Conservation (phyloP, 495 filamentous ascomycete species). For the Tuber microsphaerosporum region DNA sequence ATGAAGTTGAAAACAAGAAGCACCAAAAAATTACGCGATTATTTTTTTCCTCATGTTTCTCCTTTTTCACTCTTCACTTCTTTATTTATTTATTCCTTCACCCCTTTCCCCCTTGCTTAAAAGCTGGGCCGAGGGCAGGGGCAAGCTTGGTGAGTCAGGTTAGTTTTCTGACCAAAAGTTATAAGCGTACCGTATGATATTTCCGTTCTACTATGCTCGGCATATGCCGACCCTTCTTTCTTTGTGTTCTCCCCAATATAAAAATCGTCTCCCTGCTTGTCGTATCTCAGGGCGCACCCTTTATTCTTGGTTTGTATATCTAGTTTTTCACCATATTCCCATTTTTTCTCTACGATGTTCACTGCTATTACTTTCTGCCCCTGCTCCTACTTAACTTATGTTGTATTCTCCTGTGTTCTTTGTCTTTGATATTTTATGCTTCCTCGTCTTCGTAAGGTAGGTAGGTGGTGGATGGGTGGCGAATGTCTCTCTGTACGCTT, state of each 20-base stretch:
- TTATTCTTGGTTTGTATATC: neutral
- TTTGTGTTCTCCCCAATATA: neutral
- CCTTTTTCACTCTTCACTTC: neutral
- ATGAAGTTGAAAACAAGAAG: neutral
- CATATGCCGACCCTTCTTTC: neutral
- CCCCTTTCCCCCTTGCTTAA: neutral
- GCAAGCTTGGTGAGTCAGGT: neutral
- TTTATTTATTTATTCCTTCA: neutral
- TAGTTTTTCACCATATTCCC: neutral
- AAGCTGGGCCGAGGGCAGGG: neutral
- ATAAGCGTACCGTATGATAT: neutral
- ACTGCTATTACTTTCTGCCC: neutral
- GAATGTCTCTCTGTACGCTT: neutral
- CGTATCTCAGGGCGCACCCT: neutral
- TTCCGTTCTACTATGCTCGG: neutral
- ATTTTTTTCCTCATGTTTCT: neutral
- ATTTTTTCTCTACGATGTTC: neutral
- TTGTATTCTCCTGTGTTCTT: neutral
- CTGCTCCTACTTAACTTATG: neutral
- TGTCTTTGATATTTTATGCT: neutral
- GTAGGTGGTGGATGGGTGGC: neutral
- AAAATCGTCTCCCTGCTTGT: neutral
- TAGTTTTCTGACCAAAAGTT: neutral
- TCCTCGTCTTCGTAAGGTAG: neutral
- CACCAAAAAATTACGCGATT: neutral